Conservation (phyloP, 169 alveolate genomes). For the Cryptosporidium felis region DNA sequence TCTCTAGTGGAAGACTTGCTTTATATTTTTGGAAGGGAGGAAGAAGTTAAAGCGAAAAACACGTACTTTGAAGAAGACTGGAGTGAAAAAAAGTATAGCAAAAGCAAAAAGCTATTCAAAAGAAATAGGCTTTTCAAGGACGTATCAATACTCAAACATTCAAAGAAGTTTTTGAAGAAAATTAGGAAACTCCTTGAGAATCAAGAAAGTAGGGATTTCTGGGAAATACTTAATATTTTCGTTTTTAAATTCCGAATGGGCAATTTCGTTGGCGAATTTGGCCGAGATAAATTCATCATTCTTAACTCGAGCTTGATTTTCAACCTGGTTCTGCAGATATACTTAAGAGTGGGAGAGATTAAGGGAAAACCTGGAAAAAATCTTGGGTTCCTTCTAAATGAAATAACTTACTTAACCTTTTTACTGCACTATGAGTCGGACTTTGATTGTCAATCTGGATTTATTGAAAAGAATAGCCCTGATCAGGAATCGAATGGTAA, state of each 20-base stretch:
- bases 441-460: too few species aligned
- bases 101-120: neutral
- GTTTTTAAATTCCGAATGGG: neutral
- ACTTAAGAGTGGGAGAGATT: neutral
- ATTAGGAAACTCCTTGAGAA: neutral
- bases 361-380: neutral
- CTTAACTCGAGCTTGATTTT: slow-evolving; percentile 26
- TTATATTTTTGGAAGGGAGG: neutral
- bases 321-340: neutral
- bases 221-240: neutral
- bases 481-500: too few species aligned
- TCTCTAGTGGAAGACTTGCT: neutral
- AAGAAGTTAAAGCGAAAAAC: neutral
- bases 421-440: neutral
- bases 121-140: neutral
- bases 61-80: neutral
- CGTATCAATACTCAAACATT: neutral
- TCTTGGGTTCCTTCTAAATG: neutral
- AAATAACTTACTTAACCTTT: neutral
- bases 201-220: neutral
- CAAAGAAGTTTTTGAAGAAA: neutral
- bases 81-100: neutral
- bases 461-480: too few species aligned
- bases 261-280: too few species aligned
- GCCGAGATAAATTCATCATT: too few species aligned